phyloP scores from a whole-genome alignment of 1,284 basidiomycete species.

The Malassezia pachydermatis region DNA sequence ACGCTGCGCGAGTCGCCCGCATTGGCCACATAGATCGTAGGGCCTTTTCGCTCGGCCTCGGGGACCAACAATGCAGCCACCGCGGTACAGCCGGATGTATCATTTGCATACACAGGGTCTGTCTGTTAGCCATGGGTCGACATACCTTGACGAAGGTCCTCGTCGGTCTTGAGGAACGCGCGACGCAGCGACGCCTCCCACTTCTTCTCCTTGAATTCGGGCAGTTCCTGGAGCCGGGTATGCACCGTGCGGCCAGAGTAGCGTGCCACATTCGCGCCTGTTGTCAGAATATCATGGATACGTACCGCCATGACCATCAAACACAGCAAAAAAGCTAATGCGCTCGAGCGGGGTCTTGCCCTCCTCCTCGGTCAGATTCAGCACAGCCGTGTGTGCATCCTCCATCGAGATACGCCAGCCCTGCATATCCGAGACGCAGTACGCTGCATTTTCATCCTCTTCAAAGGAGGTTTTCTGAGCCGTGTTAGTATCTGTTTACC shows the following conservation, averaged over 20 bases:
- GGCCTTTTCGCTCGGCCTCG: conserved; percentile 15
- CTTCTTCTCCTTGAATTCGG: conserved; percentile 61
- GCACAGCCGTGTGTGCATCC: conserved; percentile 79
- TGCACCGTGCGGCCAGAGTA: conserved; percentile 85
- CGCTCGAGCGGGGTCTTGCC: conserved; percentile 25
- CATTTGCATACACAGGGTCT: conserved; percentile 77
- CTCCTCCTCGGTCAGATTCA: conserved; percentile 49
- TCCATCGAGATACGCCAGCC: conserved; percentile 99
- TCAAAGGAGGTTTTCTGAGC: conserved; percentile 64
- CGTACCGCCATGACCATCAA: conserved; percentile 94
- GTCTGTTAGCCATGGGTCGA: conserved; percentile 7
- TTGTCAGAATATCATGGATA: not conserved
- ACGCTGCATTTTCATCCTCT: conserved; percentile 66
- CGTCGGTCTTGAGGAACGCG: conserved; percentile 86
- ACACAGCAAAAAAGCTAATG: conserved; percentile 78
- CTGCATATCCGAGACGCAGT: conserved; percentile 91
- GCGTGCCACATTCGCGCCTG: conserved; percentile 76
- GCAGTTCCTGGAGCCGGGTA: conserved; percentile 63
- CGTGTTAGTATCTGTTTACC: not conserved
- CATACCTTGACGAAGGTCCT: conserved; percentile 74
- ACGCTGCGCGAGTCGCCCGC: conserved; percentile 93
- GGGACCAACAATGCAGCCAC: conserved; percentile 59
- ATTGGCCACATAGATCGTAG: conserved; percentile 58
- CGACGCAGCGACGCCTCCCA: conserved; percentile 73
- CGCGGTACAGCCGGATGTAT: conserved; percentile 93